A percentile compares a stretch with the other conserved stretches of the same genome.
Conservation (phyloP, 2,329 filamentous ascomycete genomes). For the Dryadomyces sulphureus region DNA sequence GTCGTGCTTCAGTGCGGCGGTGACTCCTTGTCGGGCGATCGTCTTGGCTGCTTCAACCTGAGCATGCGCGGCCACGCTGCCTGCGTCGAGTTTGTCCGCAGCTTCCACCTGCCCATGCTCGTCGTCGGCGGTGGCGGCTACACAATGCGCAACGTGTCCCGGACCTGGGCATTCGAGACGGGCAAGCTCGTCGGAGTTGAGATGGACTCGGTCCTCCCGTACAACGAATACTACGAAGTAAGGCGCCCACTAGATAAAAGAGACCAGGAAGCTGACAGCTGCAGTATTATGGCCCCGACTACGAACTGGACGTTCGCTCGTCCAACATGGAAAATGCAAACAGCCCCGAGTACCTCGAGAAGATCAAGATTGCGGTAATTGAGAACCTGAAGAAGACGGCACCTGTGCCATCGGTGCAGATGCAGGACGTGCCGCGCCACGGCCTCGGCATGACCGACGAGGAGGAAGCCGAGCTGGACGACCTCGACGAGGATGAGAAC, state of each 20-base stretch:
- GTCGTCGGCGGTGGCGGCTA: constrained; percentile 93
- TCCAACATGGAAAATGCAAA: constrained; percentile 89
- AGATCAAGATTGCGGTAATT: constrained; percentile 65
- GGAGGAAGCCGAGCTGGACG: constrained; percentile 49
- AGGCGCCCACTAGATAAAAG: no score
- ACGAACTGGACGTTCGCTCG: constrained; percentile 76
- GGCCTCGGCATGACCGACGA: constrained; percentile 51
- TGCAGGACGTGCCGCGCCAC: constrained; percentile 59
- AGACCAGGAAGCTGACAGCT: not conserved
- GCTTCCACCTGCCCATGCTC: constrained; percentile 70
- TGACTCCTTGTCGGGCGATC: constrained; percentile 85
- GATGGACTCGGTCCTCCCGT: constrained; percentile 72
- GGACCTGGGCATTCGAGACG: constrained; percentile 95
- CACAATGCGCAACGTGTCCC: constrained; percentile 91
- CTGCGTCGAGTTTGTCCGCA: constrained; percentile 85
- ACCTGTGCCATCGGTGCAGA: constrained; percentile 78
- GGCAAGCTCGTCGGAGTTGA: constrained; percentile 73
- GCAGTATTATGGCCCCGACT: constrained; percentile 82
- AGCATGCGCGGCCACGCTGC: constrained; percentile 94
- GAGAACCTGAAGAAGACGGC: constrained; percentile 80
- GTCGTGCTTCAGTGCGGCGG: constrained; percentile 94
- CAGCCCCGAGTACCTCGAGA: constrained; percentile 64
- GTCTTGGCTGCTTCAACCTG: constrained; percentile 91
- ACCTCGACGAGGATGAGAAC: constrained; percentile 72
- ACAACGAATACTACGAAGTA: constrained; percentile 87